phyloP scores from a whole-genome alignment of 2,329 filamentous ascomycete genomes.

The Volutella citrinella region DNA sequence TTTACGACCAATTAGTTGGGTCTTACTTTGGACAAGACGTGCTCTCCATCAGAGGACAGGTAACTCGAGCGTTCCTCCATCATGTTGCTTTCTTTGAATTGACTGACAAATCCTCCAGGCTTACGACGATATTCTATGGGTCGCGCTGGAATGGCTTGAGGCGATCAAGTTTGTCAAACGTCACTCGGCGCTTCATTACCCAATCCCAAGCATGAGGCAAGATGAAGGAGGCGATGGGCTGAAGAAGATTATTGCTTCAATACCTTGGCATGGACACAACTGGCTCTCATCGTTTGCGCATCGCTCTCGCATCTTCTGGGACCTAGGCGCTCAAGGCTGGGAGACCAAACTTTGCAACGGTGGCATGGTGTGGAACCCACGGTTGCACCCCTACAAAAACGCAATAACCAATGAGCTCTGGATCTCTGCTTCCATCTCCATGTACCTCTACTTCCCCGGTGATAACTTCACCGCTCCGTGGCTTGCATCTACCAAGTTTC shows the following conservation, averaged over 20 bases:
- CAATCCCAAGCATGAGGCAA: conserved; percentile 11
- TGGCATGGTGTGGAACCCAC: conserved; percentile 89
- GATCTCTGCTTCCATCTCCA: conserved; percentile 77
- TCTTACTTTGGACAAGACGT: conserved; percentile 88
- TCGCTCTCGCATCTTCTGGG: conserved; percentile 81
- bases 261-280: conserved; percentile 71
- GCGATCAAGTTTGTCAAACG: conserved; percentile 70
- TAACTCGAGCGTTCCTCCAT: too few relatives aligned
- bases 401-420: conserved; percentile 93
- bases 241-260: conserved; percentile 33
- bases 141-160: conserved; percentile 88
- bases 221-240: conserved; percentile 20
- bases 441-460: conserved; percentile 88
- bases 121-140: conserved; percentile 94
- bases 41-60: conserved; percentile 64
- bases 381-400: conserved; percentile 83
- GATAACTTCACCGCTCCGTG: conserved; percentile 74
- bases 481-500: conserved; percentile 24
- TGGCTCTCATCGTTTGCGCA: conserved; percentile 79
- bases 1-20: conserved; percentile 72
- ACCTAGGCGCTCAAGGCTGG: conserved; percentile 76
- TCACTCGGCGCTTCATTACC: conserved; percentile 65
- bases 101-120: conserved; percentile 52
- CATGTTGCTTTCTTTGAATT: background rate
- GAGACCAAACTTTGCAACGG: conserved; percentile 76